Base-by-base conservation (phyloP, 2,329 filamentous ascomycete genomes). In the Colletotrichum cuscutae region DNA sequence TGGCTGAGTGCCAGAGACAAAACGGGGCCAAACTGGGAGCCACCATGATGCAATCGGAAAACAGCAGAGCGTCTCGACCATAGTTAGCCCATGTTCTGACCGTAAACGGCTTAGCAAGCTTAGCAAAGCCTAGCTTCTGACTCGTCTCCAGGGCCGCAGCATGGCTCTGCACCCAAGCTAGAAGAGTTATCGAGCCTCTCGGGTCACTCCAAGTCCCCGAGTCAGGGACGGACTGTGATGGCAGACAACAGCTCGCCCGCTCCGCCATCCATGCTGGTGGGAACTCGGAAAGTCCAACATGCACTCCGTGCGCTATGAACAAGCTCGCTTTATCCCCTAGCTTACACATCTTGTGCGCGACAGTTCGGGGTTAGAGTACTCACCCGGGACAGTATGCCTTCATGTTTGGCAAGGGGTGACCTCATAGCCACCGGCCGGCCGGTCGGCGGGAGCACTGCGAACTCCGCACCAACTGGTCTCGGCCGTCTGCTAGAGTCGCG, bases 381-480 rank as follows among this genome's bases (percentile, higher is more conserved):
- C 15, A 30, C 30, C 35, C 42, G 32, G 49, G 32, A 35, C n/a
- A n/a, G 8, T 26, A 4, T 19, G 28, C 42, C 42, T 49, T 22
- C 53, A 28, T 35, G 15, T 42, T 19, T 42, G 15, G 56, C 66
- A 72, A 35, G 70, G 54, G 26, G 42, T 70, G 60, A 70, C 66
- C 66, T 72, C 66, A 70, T 65, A 9, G 65, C 59, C 70, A 60
- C 30, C 35, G 42, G 32, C 60, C 70, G 70, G 65, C 67, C 65
- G 70, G 66, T 56, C 11, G 52, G 32, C 63, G 65, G 66, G 46
- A 35, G 60, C 53, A 65, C 60, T 46, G 54, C 70, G 13, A 72
- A 72, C 70, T 70, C 70, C 54, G 70, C 59, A 24, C 19, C 19
- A 70, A 15, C 26, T 56, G 28, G 58, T 13, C 46, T 32, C 60